Base-by-base conservation (phyloP, 108 stramenopile genomes). In the Hondaea fermentalgiana region DNA sequence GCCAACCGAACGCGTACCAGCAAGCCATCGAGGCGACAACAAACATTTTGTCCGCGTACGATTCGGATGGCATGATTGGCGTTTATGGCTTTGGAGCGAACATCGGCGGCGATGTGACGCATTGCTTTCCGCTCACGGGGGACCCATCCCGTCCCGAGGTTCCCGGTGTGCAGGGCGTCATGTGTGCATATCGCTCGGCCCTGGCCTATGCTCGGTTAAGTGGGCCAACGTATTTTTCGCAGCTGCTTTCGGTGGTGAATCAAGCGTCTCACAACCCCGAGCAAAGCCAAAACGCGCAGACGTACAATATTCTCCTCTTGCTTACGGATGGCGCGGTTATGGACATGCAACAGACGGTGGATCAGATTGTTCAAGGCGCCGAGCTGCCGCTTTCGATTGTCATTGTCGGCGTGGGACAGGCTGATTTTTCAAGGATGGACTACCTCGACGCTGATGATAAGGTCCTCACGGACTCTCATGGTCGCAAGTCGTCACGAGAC, bases 401-500 rank as follows among this genome's bases (percentile, higher is more conserved):
- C 88, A 93, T 93, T 60, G 93, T 93, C 16, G 93, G 93, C 14
- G 93, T 93, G n/a, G 93, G 93, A 14, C 21, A 87, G 23, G 93
- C 90, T 4, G 92, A 93, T 57, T 93, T 93, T 71, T 17, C 19
- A 14, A 23, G 55, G 23, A 93, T 93, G 93, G 72, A 91, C 16
- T 72, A 58, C 43, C 87, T 87, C 14, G 87, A 87, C 42, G 87
- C 58, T 14, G 87, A 87, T 25, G 87, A 87, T 25, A 29, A 19
- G 21, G 21, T 87, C 21, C 87, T 87, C 58, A 29, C 14, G 43
- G 87, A 87, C 58, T 58, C 57, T 12, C 5, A 8, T 29, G 87
- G 87, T 17, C 43, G 45, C 72, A 58, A 57, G 58, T 14, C 87
- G 42, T 89, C 59, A 19, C 90, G 93, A 14, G 93, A 94, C 88